These are phyloP conservation scores for Holtermannia corniformis DNA, from an alignment of 768 basidiomycete genomes.

Conservation along the genomic window DNA sequence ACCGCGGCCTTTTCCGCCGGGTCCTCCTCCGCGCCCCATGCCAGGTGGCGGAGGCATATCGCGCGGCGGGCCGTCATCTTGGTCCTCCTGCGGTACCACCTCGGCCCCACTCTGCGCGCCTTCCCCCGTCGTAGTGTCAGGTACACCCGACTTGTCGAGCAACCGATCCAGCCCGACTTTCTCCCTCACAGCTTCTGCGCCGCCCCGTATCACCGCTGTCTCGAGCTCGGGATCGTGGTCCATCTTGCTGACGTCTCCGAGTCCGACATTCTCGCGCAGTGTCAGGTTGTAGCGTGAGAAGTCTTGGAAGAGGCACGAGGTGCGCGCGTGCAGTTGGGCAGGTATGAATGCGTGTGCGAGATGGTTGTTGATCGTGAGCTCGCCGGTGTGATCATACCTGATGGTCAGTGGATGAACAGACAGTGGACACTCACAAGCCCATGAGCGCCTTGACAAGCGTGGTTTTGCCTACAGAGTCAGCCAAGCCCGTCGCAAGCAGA, in stretches of 20 bases:
- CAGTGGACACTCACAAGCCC: conserved; percentile 46
- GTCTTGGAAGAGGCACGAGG: conserved; percentile 75
- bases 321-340: conserved; percentile 60
- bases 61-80: not conserved
- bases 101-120: not conserved
- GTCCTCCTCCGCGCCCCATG: not conserved
- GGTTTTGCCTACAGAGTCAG: conserved; percentile 56
- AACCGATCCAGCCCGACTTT: conserved; percentile 64
- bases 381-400: conserved; percentile 53
- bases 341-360: conserved; percentile 61
- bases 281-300: conserved; percentile 72
- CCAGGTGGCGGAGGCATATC: conserved; percentile 2
- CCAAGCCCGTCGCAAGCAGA: conserved; percentile 43
- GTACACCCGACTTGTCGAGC: conserved; percentile 47
- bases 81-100: not conserved
- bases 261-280: conserved; percentile 73
- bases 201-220: conserved; percentile 60
- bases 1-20: conserved; percentile 1
- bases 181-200: conserved; percentile 58
- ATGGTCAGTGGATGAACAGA: conserved; percentile 43
- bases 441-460: conserved; percentile 74
- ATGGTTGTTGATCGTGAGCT: conserved; percentile 58
- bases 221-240: conserved; percentile 52
- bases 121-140: conserved; percentile 11
- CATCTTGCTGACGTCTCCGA: conserved; percentile 63